Conservation (phyloP, 2,329 filamentous ascomycete genomes). For the Epichloe uncinata region DNA sequence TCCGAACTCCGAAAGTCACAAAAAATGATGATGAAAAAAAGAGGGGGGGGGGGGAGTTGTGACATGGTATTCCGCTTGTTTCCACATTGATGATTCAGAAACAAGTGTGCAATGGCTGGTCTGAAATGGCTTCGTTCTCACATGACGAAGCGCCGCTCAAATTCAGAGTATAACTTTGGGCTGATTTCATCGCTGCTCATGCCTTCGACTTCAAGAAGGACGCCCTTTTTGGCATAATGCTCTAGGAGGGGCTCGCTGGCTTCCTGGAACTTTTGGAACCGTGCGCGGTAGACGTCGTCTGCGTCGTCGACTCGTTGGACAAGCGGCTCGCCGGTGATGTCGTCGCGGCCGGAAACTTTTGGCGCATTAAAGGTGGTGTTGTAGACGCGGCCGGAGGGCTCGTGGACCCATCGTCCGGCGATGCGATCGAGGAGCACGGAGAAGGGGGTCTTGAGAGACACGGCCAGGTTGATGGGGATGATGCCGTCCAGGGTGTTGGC, state of each 20-base stretch:
- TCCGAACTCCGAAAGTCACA: neutral
- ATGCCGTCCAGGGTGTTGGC: conserved; percentile 64
- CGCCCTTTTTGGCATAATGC: conserved; percentile 77
- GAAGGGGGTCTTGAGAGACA: conserved; percentile 74
- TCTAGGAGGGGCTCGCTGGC: conserved; percentile 74
- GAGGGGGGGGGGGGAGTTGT: neutral
- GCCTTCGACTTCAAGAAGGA: conserved; percentile 77
- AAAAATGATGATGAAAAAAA: neutral
- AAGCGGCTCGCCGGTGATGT: conserved; percentile 78
- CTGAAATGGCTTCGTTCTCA: conserved; percentile 4
- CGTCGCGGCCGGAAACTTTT: conserved; percentile 66
- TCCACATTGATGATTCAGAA: too few species aligned
- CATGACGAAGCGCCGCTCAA: conserved; percentile 56
- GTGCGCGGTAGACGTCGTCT: conserved; percentile 69
- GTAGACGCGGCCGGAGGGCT: conserved; percentile 82
- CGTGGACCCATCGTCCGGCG: conserved; percentile 84
- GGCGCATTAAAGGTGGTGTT: conserved; percentile 90
- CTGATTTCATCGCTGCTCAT: conserved; percentile 90
- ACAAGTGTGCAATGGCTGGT: too few species aligned
- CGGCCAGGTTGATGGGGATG: conserved; percentile 88
- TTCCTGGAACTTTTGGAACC: conserved; percentile 75
- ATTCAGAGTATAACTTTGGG: conserved; percentile 73
- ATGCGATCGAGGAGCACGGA: conserved; percentile 83
- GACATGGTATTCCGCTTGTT: neutral
- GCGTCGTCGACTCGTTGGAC: conserved; percentile 76